phyloP scores from a whole-genome alignment of 192 early-diverging fungal genomes.

The Spizellomyces sp. region DNA sequence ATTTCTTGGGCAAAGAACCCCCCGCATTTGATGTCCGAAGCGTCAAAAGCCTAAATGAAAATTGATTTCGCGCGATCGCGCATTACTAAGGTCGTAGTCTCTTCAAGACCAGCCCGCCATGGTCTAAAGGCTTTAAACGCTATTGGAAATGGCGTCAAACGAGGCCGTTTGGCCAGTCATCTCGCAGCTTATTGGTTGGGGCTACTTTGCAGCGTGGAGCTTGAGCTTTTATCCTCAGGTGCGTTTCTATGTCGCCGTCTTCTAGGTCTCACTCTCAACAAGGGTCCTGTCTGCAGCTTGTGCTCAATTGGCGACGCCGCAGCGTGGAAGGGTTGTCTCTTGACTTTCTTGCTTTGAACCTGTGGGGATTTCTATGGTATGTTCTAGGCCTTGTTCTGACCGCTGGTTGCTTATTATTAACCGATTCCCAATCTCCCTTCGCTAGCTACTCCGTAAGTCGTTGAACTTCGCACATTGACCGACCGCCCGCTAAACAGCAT shows the following conservation, averaged over 20 bases:
- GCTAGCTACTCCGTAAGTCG: not conserved
- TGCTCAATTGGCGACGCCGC: conserved; percentile 71
- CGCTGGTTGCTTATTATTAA: not conserved
- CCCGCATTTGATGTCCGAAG: too few species aligned
- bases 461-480: not conserved
- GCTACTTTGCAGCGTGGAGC: conserved; percentile 86
- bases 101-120: too few species aligned
- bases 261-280: not conserved
- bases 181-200: conserved; percentile 49
- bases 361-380: conserved; percentile 85
- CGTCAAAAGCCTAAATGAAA: too few species aligned
- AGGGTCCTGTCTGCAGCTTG: not conserved
- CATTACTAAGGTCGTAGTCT: too few species aligned
- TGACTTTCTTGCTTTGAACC: conserved; percentile 87
- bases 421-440: not conserved
- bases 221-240: conserved; percentile 87
- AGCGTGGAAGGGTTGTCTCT: conserved; percentile 85
- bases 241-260: not conserved
- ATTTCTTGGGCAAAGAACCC: too few species aligned
- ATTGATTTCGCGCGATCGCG: too few species aligned
- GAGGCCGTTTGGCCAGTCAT: not conserved
- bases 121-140: too few species aligned
- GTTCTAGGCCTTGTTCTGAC: conserved; percentile 45
- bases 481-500: too few species aligned
- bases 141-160: too few species aligned